Percentiles rank a stretch among this genome's conserved stretches.
Conservation (phyloP, 352 stramenopile genomes). For the Pythium plurisporium region DNA sequence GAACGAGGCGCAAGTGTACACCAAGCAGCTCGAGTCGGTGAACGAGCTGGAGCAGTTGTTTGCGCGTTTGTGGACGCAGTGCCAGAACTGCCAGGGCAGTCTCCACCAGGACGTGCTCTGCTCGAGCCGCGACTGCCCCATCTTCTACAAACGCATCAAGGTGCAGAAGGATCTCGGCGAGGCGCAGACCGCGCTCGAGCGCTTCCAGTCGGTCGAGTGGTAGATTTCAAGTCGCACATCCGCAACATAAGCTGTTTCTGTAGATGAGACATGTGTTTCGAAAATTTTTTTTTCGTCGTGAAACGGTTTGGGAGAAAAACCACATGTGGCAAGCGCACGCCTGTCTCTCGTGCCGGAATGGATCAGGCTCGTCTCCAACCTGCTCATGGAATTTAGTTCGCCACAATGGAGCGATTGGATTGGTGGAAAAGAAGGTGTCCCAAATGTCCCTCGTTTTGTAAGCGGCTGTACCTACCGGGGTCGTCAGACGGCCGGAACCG, state of each 20-base stretch:
- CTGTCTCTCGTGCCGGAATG: not conserved
- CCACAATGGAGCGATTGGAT: conserved; percentile 1
- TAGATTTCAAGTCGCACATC: not conserved
- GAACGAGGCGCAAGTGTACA: conserved; percentile 93
- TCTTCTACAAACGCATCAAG: conserved; percentile 99
- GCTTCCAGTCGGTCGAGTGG: conserved; percentile 90
- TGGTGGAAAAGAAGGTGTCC: conserved; percentile 7
- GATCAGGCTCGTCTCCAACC: not conserved
- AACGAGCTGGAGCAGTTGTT: conserved; percentile 95
- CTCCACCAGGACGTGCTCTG: conserved; percentile 96
- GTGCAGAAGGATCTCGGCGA: conserved; percentile 97
- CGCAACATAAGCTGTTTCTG: not conserved
- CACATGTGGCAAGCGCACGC: no score
- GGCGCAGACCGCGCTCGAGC: conserved; percentile 91
- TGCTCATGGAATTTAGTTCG: conserved; percentile 14
- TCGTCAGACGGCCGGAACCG: no score
- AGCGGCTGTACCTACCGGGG: not conserved
- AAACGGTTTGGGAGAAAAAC: not conserved
- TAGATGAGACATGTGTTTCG: not conserved
- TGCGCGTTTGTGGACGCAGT: conserved; percentile 96
- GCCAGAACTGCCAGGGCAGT: conserved; percentile 98
- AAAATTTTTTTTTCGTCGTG: no score
- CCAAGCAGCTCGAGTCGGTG: conserved; percentile 91
- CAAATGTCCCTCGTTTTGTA: not conserved
- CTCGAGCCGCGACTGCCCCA: conserved; percentile 96